Percentiles rank a stretch among this genome's conserved stretches.
phyloP scores from a whole-genome alignment of 768 basidiomycete genomes.

The Tulasnella sp. region DNA sequence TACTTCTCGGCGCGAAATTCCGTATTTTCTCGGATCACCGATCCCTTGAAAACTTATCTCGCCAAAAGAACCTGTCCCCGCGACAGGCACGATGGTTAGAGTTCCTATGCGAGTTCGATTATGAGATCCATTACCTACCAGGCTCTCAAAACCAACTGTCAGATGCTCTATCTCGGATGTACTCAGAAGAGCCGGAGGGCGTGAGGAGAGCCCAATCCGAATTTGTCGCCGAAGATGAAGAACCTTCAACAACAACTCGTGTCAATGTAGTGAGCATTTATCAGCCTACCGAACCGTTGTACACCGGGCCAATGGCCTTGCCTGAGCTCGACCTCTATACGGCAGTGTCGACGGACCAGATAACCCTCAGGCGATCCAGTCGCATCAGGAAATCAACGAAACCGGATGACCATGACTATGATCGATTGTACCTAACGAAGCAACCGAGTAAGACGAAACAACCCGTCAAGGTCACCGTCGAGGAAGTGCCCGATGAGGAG shows the following conservation, averaged over 20 bases:
- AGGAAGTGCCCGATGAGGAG: neutral
- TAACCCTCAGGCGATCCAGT: neutral
- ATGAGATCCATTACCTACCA: slow-evolving; percentile 45
- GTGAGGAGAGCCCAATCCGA: neutral
- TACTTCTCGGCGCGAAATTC: slow-evolving; percentile 41
- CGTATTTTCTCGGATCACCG: slow-evolving; percentile 48
- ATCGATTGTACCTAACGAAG: neutral
- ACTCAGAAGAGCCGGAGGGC: neutral
- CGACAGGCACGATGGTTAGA: slow-evolving; percentile 50
- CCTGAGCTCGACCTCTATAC: neutral
- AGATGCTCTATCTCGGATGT: slow-evolving; percentile 47
- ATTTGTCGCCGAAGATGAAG: neutral
- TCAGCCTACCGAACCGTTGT: neutral
- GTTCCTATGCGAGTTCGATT: slow-evolving; percentile 48
- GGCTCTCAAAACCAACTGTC: slow-evolving; percentile 49
- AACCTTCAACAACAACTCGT: neutral
- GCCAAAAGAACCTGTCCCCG: slow-evolving; percentile 44
- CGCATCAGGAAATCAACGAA: neutral
- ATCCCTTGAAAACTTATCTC: slow-evolving; percentile 45
- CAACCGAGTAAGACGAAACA: neutral
- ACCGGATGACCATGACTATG: neutral
- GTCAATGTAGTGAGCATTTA: neutral
- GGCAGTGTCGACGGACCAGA: neutral
- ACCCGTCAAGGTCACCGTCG: neutral
- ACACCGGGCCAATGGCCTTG: neutral